Base-by-base conservation (phyloP, 2,329 filamentous ascomycete genomes). In the Xylariaceae sp. region DNA sequence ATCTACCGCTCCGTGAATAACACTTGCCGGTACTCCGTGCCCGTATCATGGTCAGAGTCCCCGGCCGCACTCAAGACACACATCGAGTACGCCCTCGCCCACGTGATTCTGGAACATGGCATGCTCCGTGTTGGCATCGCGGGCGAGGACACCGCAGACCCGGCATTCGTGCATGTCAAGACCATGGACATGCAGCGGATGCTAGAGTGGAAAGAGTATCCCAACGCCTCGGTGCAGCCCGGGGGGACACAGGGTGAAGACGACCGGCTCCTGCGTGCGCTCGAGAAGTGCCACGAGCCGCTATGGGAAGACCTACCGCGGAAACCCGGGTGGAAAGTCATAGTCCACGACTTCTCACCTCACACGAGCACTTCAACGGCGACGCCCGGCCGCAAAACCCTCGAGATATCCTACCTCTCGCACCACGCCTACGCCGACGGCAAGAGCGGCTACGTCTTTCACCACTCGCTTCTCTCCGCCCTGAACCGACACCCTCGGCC, bases 381-480 rank as follows among this genome's bases (percentile, higher is more conserved):
- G 28, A 26, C 7, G 16, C 19, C 15, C 24, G 38, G 48, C 2
- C 19, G 37, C 1, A 35, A 52, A 4, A 51, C 59, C 4, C 50
- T 68, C 26, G 67, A 77, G 37, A 44, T 76, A 11, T 47, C 69
- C 4, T 75, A 79, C 47, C 62, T 66, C 4, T 74, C 64, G 26
- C 77, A 81, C 45, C 77, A 81, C 48, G 63, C 67, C 0, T 60
- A 80, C 15, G 65, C 66, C 18, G 78, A 81, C 47, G 78, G 78
- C 1, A 61, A 66, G 11, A 69, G 70, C 47, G 71, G 68, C 0
- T 58, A 61, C 19, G 51, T 66, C 2, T 78, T 81, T 47, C 77
- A 81, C 45, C 56, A 64, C 22, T 59, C 64, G 2, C 57, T 81
- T 0, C 62, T 73, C 3, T 49, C 57, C 3, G 65, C 72, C 3